Evolutionary conservation across 257 asterid species (phyloP).

Genomic region (Mitragyna speciosa): DNA sequence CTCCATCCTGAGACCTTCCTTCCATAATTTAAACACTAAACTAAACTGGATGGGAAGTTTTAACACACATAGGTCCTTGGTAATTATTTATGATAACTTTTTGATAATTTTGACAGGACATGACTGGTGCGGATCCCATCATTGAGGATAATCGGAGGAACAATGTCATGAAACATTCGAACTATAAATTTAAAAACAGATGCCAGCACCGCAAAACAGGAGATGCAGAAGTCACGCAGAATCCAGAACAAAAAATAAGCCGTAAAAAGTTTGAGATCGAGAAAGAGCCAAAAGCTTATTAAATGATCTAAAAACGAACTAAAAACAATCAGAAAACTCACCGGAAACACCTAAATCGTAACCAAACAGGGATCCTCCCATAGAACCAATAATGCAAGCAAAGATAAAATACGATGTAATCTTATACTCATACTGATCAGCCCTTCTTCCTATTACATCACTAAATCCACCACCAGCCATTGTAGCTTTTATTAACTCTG

Average conservation of each 20-base stretch:
- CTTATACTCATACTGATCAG: constrained; percentile 64
- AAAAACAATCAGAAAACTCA: constrained; percentile 13
- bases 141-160: background rate
- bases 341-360: constrained; percentile 96
- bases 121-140: background rate
- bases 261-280: background rate
- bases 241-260: background rate
- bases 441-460: constrained; percentile 52
- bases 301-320: background rate
- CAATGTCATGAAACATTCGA: background rate
- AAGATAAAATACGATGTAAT: constrained; percentile 66
- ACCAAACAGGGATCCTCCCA: constrained; percentile 88
- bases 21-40: background rate
- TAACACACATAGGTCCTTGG: background rate
- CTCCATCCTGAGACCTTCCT: background rate
- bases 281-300: background rate
- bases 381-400: constrained; percentile 77
- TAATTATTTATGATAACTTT: background rate
- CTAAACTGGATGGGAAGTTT: too few species aligned
- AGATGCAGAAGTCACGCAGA: background rate
- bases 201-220: background rate
- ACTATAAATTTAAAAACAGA: background rate
- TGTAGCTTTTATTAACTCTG: background rate
- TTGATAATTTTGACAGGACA: background rate
- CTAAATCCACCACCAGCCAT: constrained; percentile 73